A percentile compares a stretch with the other conserved stretches of the same genome.
phyloP scores from a whole-genome alignment of 345 rosid species.

The Odontarrhena argentea region DNA sequence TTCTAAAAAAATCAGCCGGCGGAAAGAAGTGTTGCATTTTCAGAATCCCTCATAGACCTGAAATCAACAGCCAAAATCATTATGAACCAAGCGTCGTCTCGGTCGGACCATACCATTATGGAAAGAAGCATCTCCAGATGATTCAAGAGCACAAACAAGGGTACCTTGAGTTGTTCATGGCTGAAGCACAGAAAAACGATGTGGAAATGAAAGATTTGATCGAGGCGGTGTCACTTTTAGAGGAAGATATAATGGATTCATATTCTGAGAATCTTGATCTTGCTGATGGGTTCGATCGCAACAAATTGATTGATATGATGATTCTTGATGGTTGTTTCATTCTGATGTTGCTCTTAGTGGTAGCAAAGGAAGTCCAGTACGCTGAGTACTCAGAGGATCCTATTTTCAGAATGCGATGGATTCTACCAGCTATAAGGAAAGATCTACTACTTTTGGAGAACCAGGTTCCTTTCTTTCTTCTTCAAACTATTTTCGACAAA shows the following conservation, averaged over 20 bases:
- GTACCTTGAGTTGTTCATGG: too few species aligned
- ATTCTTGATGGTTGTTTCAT: slow-evolving; percentile 61
- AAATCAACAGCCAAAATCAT: slow-evolving; percentile 31
- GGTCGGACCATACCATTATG: slow-evolving; percentile 52
- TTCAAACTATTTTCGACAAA: slow-evolving; percentile 39
- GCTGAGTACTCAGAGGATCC: slow-evolving; percentile 48
- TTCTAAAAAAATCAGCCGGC: slow-evolving; percentile 44
- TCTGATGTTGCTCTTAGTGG: slow-evolving; percentile 50
- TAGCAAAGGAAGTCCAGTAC: slow-evolving; percentile 31
- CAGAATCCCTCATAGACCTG: slow-evolving; percentile 35
- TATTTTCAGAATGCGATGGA: slow-evolving; percentile 47
- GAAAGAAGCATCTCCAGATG: slow-evolving; percentile 40
- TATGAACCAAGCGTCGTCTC: slow-evolving; percentile 48
- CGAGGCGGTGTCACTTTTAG: slow-evolving; percentile 4
- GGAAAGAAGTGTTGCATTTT: slow-evolving; percentile 44
- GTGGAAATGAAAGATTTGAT: slow-evolving; percentile 3
- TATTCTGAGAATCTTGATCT: slow-evolving; percentile 37
- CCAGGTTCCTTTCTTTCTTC: slow-evolving; percentile 59
- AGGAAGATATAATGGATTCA: slow-evolving; percentile 36
- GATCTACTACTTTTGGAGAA: slow-evolving; percentile 60
- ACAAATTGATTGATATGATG: slow-evolving; percentile 45
- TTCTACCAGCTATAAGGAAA: slow-evolving; percentile 39
- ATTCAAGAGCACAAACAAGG: slow-evolving; percentile 49
- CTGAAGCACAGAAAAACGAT: too few species aligned
- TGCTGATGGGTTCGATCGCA: not conserved